Evolutionary conservation across 768 basidiomycete genomes (phyloP).

Genomic region (Phylloporus rhodoxanthus): DNA sequence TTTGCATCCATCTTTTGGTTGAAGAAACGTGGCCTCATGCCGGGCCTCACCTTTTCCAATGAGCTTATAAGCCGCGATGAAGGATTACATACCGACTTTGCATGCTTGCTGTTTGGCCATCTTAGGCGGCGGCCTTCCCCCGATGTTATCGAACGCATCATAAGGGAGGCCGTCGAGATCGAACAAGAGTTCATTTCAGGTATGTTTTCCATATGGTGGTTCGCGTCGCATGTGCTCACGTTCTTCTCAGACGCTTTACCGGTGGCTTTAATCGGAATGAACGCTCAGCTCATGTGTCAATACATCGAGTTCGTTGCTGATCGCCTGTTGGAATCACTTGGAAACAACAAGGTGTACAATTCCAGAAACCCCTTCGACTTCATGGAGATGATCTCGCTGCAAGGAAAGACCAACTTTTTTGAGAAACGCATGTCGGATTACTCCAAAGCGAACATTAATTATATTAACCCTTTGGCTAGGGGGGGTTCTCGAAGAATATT

Average conservation of each 20-base stretch:
- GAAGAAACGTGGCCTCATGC: constrained; percentile 96
- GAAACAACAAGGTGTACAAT: constrained; percentile 72
- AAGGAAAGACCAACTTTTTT: constrained; percentile 3
- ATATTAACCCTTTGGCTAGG: constrained; percentile 5
- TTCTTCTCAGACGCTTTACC: constrained; percentile 67
- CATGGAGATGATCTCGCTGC: constrained; percentile 3
- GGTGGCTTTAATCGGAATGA: constrained; percentile 85
- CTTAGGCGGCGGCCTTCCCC: constrained; percentile 76
- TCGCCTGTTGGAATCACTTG: constrained; percentile 78
- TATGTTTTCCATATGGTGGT: constrained; percentile 24
- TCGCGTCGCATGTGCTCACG: neutral
- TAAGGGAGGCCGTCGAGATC: constrained; percentile 75
- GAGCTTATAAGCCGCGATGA: constrained; percentile 93
- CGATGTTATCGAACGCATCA: constrained; percentile 60
- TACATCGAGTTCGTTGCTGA: constrained; percentile 92
- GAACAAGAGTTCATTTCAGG: constrained; percentile 82
- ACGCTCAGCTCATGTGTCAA: constrained; percentile 75
- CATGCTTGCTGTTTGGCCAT: constrained; percentile 80
- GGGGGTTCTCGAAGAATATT: constrained; percentile 21
- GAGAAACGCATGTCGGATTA: constrained; percentile 40
- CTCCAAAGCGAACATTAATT: constrained; percentile 53
- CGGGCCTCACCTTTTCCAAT: constrained; percentile 90
- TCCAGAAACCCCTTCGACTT: constrained; percentile 23
- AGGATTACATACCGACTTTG: constrained; percentile 95
- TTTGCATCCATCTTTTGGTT: constrained; percentile 94